Conservation (phyloP, 768 basidiomycete genomes). For the Panellus pusillus region DNA sequence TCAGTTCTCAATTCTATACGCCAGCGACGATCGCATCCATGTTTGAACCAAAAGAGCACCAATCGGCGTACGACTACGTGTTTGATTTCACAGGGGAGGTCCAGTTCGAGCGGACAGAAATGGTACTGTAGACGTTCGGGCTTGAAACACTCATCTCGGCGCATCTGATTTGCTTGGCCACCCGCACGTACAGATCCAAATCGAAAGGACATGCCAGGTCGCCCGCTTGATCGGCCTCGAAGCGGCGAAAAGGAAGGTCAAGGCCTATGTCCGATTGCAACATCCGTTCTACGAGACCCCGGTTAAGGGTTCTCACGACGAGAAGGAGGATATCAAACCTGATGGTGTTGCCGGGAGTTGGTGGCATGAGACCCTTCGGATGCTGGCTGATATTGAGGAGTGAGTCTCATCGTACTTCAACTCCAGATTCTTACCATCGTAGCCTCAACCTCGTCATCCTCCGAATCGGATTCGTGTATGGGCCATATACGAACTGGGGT, state of each 20-base stretch:
- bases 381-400: slow-evolving; percentile 73
- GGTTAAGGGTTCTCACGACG: slow-evolving; percentile 62
- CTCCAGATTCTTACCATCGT: slow-evolving; percentile 9
- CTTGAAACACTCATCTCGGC: slow-evolving; percentile 1
- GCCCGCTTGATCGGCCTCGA: slow-evolving; percentile 71
- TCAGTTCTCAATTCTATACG: slow-evolving; percentile 14
- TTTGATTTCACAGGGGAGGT: slow-evolving; percentile 87
- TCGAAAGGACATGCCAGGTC: slow-evolving; percentile 70
- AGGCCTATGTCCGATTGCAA: slow-evolving; percentile 75
- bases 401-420: slow-evolving; percentile 33
- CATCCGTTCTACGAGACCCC: slow-evolving; percentile 78
- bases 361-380: slow-evolving; percentile 87
- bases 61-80: slow-evolving; percentile 72
- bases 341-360: slow-evolving; percentile 69
- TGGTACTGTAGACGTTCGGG: slow-evolving; percentile 45
- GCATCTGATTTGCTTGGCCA: too few species aligned
- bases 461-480: slow-evolving; percentile 74
- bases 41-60: slow-evolving; percentile 72
- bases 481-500: slow-evolving; percentile 76
- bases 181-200: slow-evolving; percentile 58
- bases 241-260: slow-evolving; percentile 76
- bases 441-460: slow-evolving; percentile 83
- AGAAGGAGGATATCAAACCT: slow-evolving; percentile 77
- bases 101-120: slow-evolving; percentile 70
- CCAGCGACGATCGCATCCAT: slow-evolving; percentile 65